Evolutionary conservation across 495 filamentous ascomycete species (phyloP), one percentile per base, ranked within the genome.

Genomic region (Cenococcum geophilum): DNA sequence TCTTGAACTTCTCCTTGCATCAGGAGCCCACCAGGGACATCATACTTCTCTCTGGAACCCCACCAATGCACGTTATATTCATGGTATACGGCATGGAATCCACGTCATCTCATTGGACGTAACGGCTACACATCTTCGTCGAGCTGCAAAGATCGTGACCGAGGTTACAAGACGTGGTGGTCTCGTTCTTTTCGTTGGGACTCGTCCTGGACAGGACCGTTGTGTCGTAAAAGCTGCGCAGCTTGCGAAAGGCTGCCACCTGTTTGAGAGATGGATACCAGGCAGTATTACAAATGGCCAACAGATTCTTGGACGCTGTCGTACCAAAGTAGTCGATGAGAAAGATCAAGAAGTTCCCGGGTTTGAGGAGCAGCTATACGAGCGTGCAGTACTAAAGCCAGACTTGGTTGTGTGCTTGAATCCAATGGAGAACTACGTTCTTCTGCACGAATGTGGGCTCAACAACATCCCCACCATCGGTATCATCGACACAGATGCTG

Each of bases 361-460:
- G 0, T 91, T 83, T 67, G 83, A 88, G 47, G 75, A 80, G 8
- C 81, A 87, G 59, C 61, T 91, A 23, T 74, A 70, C 37, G 82
- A 88, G 40, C 76, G 80, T 8, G 75, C 83, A 21, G 81, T 82
- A 0, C 72, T 97, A 25, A 83, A 87, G 66, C 93, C 93, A 0
- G 93, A 99, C 75, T 75, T 99, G 54, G 92, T 99, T 2, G 84
- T 99, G 25, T 92, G 89, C 69, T 69, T 97, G 65, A 97, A 97
- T 71, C 91, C 91, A 50, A 59, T 91, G 43, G 95, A 99, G 82
- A 97, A 97, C 69, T 91, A 86, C 63, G 80, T 89, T 11, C 62
- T 96, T 71, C 75, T 99, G 72, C 88, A 95, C 70, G 93, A 99
- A 76, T 97, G 92, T 71, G 89, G 86, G 4, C 68, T 89, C 60